These are phyloP conservation scores for Suillus clintonianus DNA, from an alignment of 768 basidiomycete species.

Conservation along the genomic window DNA sequence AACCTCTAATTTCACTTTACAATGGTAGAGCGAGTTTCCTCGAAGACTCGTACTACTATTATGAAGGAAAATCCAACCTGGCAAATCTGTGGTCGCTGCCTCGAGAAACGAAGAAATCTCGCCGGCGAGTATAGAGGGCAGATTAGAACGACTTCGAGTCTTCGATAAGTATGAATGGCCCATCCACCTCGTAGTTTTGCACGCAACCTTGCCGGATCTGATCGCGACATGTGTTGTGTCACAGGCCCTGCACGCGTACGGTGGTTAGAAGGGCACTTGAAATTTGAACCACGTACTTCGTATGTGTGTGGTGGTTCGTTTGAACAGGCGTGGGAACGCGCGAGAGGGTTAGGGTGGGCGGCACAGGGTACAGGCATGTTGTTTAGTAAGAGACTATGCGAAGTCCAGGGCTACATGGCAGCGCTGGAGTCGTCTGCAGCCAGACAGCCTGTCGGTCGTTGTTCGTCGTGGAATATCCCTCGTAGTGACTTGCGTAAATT, in stretches of 20 bases:
- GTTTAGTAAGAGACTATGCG: not conserved
- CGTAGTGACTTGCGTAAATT: not conserved
- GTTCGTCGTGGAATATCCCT: not conserved
- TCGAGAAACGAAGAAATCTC: not conserved
- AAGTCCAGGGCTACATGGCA: not conserved
- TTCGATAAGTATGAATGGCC: not conserved
- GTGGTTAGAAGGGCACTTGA: too few species aligned
- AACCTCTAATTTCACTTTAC: not conserved
- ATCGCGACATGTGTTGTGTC: too few species aligned
- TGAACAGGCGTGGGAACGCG: not conserved
- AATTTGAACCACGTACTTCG: too few species aligned
- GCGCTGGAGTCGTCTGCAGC: not conserved
- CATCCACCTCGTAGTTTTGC: not conserved
- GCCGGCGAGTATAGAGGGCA: not conserved
- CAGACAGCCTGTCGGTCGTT: not conserved
- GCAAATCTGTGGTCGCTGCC: not conserved
- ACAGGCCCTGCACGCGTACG: too few species aligned
- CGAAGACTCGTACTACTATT: not conserved
- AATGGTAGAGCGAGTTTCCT: not conserved
- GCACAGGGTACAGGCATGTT: too few species aligned
- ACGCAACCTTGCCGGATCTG: not conserved
- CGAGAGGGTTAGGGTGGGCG: not conserved
- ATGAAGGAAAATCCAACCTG: not conserved
- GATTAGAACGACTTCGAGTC: too few species aligned
- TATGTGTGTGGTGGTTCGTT: not conserved